Conservation (phyloP, 352 stramenopile species). For the Phytophthora uliginosa region DNA sequence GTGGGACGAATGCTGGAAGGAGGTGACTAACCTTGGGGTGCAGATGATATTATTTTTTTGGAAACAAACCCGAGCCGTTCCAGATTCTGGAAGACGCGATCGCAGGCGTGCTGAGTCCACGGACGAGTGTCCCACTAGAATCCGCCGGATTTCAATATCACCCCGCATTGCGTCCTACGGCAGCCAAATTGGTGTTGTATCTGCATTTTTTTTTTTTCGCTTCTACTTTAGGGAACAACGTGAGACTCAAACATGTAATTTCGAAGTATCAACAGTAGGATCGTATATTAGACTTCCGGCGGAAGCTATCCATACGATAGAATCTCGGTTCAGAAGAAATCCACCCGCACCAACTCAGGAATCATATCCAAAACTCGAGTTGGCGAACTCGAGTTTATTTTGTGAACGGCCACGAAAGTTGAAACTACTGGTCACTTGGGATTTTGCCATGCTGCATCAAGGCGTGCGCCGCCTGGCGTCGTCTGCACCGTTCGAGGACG, state of each 20-base stretch:
- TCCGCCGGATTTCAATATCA: too few relatives aligned
- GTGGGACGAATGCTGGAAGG: conserved; percentile 20
- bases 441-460: neutral
- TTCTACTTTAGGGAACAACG: too few relatives aligned
- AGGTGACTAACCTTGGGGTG: neutral
- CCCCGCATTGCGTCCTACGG: too few relatives aligned
- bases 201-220: too few relatives aligned
- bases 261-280: too few relatives aligned
- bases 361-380: neutral
- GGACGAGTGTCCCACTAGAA: too few relatives aligned
- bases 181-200: too few relatives aligned
- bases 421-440: neutral
- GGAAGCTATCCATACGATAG: too few relatives aligned
- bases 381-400: neutral
- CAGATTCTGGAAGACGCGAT: too few relatives aligned
- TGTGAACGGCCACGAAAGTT: neutral
- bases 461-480: neutral
- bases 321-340: neutral
- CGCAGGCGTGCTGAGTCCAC: too few relatives aligned
- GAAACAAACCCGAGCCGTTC: neutral
- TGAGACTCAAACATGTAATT: too few relatives aligned
- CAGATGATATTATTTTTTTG: neutral
- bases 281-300: too few relatives aligned
- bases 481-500: neutral
- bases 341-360: neutral